These are phyloP conservation scores for Dendrobium officinale DNA, from an alignment of 106 monocot species.

Conservation along the genomic window DNA sequence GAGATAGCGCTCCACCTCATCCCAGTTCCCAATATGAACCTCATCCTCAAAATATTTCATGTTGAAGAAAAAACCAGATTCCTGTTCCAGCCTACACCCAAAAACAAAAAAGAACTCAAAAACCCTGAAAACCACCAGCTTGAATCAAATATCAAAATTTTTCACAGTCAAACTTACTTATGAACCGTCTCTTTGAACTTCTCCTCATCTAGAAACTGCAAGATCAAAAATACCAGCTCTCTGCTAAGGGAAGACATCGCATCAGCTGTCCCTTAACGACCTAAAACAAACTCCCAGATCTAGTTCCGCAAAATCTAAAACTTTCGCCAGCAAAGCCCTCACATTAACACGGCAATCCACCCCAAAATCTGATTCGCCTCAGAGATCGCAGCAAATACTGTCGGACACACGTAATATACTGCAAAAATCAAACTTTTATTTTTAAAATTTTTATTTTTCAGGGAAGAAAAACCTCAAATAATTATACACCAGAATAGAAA, in stretches of 20 bases:
- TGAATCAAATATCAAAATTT: slow-evolving; percentile 1
- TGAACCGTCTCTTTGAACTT: slow-evolving; percentile 50
- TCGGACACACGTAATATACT: not conserved
- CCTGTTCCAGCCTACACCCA: slow-evolving; percentile 54
- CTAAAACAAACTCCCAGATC: slow-evolving; percentile 4
- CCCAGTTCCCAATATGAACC: slow-evolving; percentile 58
- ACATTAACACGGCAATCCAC: not conserved
- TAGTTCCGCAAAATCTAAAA: not conserved
- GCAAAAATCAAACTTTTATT: not conserved
- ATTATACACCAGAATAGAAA: not conserved
- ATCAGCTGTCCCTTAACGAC: not conserved
- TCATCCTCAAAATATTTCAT: slow-evolving; percentile 71
- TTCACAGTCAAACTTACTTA: slow-evolving; percentile 25
- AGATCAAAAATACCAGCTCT: slow-evolving; percentile 40
- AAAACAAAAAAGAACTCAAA: slow-evolving; percentile 6
- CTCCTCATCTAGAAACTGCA: slow-evolving; percentile 58
- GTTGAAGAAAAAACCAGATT: slow-evolving; percentile 67
- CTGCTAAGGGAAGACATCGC: slow-evolving; percentile 43
- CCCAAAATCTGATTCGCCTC: not conserved
- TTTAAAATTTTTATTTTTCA: no score
- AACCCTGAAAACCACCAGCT: slow-evolving; percentile 8
- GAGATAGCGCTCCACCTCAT: slow-evolving; percentile 64
- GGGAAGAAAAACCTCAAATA: not conserved
- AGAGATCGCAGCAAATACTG: not conserved
- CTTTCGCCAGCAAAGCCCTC: not conserved